phyloP scores from a whole-genome alignment of 2,329 filamentous ascomycete species.

The Calonectria leucothoes region DNA sequence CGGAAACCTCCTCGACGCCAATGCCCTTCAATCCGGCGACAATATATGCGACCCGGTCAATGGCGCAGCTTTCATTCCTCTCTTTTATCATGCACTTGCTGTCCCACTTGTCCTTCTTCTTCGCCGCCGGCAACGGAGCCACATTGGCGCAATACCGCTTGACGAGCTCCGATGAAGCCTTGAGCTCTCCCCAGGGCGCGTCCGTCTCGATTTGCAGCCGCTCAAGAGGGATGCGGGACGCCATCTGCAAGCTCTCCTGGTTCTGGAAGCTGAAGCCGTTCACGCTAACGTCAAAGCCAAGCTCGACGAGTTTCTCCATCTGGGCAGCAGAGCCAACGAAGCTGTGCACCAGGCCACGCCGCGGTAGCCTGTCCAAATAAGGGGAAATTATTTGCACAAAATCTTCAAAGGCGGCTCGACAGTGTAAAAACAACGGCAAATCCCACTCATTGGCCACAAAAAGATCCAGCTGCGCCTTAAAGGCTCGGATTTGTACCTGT shows the following conservation, averaged over 20 bases:
- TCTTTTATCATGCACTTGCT: constrained; percentile 60
- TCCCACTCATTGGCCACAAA: constrained; percentile 40
- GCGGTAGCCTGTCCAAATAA: constrained; percentile 46
- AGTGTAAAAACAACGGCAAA: constrained; percentile 40
- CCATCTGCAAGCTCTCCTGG: constrained; percentile 39
- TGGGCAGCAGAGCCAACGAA: constrained; percentile 38
- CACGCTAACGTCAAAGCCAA: constrained; percentile 47
- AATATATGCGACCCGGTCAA: constrained; percentile 58
- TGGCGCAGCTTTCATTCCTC: constrained; percentile 62
- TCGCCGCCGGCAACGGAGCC: constrained; percentile 50
- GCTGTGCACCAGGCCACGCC: constrained; percentile 40
- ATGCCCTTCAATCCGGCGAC: constrained; percentile 61
- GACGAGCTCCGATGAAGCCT: constrained; percentile 40
- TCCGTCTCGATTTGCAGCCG: constrained; percentile 42
- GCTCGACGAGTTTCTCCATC: constrained; percentile 39
- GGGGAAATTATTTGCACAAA: constrained; percentile 50
- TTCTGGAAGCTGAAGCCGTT: constrained; percentile 59
- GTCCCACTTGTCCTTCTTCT: constrained; percentile 63
- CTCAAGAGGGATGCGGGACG: constrained; percentile 35
- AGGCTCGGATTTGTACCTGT: constrained; percentile 38
- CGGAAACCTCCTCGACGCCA: constrained; percentile 54
- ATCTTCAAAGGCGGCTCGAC: constrained; percentile 42
- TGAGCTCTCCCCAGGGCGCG: constrained; percentile 43
- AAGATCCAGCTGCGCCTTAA: constrained; percentile 39
- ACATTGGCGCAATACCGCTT: constrained; percentile 56